These are phyloP conservation scores for Pleurotus tuber-regium DNA, from an alignment of 768 basidiomycete species.

Conservation along the genomic window DNA sequence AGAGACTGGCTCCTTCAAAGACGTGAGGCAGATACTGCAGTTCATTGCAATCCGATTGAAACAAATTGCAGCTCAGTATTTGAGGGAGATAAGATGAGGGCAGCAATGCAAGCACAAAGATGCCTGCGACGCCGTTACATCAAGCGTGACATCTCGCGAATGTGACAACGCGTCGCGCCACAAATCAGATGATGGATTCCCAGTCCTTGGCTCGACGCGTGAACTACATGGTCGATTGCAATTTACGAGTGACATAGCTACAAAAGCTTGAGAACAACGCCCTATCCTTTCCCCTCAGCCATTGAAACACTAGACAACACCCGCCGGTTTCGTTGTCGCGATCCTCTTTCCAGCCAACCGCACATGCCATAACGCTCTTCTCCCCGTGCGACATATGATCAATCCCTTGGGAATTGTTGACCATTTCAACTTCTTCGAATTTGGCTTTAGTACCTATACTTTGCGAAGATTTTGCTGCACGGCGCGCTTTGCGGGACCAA, in stretches of 20 bases:
- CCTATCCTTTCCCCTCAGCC: conserved; percentile 61
- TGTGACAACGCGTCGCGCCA: too few relatives aligned
- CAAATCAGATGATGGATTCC: too few relatives aligned
- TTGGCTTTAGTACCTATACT: not conserved
- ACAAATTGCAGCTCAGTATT: too few relatives aligned
- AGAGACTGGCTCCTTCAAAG: conserved; percentile 5
- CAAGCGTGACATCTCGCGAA: too few relatives aligned
- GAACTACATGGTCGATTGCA: too few relatives aligned
- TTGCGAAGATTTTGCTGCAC: conserved; percentile 33
- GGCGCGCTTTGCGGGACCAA: conserved; percentile 69
- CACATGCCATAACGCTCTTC: conserved; percentile 18
- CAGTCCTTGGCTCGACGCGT: too few relatives aligned
- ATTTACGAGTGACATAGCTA: conserved; percentile 59
- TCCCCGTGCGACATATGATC: conserved; percentile 4
- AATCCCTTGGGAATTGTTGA: too few relatives aligned
- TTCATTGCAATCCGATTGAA: not conserved
- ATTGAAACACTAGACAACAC: conserved; percentile 45
- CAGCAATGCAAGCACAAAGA: too few relatives aligned
- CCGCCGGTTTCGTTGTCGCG: too few relatives aligned
- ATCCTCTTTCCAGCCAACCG: conserved; percentile 13
- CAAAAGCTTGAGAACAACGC: conserved; percentile 63
- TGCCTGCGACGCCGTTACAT: too few relatives aligned
- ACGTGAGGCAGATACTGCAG: conserved; percentile 3
- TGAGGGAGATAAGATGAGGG: not conserved
- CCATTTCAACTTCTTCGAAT: conserved; percentile 7